Evolutionary conservation across 2,329 filamentous ascomycete species (phyloP), one percentile per base, ranked within the genome.

Genomic region (Exophiala aquamarina): DNA sequence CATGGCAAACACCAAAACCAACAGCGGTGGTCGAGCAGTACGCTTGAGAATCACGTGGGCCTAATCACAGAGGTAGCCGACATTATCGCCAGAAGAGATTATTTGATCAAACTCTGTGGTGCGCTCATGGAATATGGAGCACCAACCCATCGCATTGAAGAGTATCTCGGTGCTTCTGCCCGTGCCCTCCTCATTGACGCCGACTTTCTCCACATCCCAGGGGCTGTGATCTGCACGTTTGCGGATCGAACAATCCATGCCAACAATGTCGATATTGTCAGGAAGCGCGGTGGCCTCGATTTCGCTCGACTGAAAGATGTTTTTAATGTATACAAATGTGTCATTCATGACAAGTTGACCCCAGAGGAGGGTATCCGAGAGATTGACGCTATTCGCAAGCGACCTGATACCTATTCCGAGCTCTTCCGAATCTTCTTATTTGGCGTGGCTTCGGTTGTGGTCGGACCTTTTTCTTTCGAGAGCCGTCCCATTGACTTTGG

Each of bases 381-480:
- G 13, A 61, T 74, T 3, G 66, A 72, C 3, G 63, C 65, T 28
- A 87, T 87, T 32, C 78, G 80, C 56, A 68, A 68, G 13, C 70
- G 74, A 9, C 74, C 74, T 41, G 70, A 74, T 45, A 83, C 83
- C 57, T 84, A 74, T 55, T 68, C 70, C 39, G 65, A 68, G 2
- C 73, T 72, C 66, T 58, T 72, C 9, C 63, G 78, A 10, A 81
- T 94, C 1, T 64, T 83, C 1, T 69, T 89, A 31, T 91, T 89
- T 56, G 89, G 89, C 0, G 68, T 89, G 5, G 88, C 89, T 2
- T 89, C 86, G 11, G 84, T 82, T 0, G 79, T 75, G 8, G 88
- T 93, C 1, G 88, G 86, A 0, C 87, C 87, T 0, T 93, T 93
- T 60, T 87, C 86, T 4, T 94, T 93, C 61, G 73, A 83, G 47